A percentile compares a stretch with the other conserved stretches of the same genome.
Conservation (phyloP, 2,329 filamentous ascomycete genomes). For the Exserohilum turcica region DNA sequence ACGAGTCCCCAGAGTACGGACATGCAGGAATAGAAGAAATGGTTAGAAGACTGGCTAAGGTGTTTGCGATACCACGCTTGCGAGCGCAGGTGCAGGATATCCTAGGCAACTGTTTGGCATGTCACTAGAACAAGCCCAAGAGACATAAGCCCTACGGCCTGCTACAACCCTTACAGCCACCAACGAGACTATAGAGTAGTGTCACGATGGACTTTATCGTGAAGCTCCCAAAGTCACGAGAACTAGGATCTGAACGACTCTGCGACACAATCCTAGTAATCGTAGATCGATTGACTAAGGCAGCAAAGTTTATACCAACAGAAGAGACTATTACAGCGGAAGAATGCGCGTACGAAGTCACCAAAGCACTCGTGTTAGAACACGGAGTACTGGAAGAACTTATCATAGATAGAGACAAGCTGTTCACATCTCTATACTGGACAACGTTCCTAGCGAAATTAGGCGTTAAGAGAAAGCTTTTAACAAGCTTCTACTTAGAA, state of each 20-base stretch:
- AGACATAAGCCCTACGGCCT: not conserved
- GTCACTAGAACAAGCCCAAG: not conserved
- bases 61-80: not conserved
- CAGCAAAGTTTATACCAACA: not conserved
- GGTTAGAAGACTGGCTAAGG: not conserved
- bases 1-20: not conserved
- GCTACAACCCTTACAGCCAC: not conserved
- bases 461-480: not conserved
- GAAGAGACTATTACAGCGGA: not conserved
- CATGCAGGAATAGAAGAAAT: not conserved
- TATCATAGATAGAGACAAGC: not conserved
- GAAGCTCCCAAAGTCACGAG: not conserved
- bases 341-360: not conserved
- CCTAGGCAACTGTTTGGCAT: not conserved
- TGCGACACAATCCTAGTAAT: not conserved
- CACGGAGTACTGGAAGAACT: not conserved
- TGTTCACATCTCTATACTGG: not conserved
- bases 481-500: not conserved
- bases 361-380: not conserved
- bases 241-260: not conserved
- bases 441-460: not conserved
- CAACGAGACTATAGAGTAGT: not conserved
- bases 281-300: not conserved
- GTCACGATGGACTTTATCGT: not conserved
- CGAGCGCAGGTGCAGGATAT: not conserved